Conservation (phyloP, 2,329 filamentous ascomycete species). For the Colletotrichum cuscutae region DNA sequence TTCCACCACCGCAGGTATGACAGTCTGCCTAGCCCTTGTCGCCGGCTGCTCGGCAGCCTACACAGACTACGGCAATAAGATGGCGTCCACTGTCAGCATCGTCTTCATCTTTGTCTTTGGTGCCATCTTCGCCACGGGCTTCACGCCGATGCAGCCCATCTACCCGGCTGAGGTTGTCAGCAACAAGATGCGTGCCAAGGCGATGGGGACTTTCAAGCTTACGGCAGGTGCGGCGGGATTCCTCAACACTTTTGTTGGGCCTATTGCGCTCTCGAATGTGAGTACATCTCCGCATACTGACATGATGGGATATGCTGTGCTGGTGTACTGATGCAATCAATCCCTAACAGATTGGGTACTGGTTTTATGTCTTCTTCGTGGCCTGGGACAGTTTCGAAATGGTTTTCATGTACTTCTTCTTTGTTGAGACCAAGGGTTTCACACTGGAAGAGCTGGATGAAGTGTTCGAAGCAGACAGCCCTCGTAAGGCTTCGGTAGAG, state of each 20-base stretch:
- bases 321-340: constrained; percentile 21
- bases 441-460: constrained; percentile 66
- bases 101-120: constrained; percentile 53
- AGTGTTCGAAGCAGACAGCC: constrained; percentile 56
- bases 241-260: constrained; percentile 46
- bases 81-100: constrained; percentile 47
- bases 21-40: constrained; percentile 48
- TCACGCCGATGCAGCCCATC: constrained; percentile 50
- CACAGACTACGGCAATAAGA: constrained; percentile 45
- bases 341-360: constrained; percentile 43
- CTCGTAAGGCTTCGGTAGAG: constrained; percentile 46
- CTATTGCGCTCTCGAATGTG: constrained; percentile 41
- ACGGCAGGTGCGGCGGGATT: constrained; percentile 50
- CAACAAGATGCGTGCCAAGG: constrained; percentile 51
- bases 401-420: constrained; percentile 37
- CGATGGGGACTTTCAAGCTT: constrained; percentile 45
- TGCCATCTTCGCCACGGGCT: constrained; percentile 46
- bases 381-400: constrained; percentile 48
- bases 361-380: constrained; percentile 51
- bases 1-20: constrained; percentile 48
- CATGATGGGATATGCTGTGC: no score
- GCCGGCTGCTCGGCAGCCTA: constrained; percentile 48
- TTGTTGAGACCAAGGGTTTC: constrained; percentile 61
- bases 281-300: constrained; percentile 33
- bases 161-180: constrained; percentile 50